Base-by-base conservation (phyloP, 1,284 basidiomycete genomes). In the Irpex sp. region DNA sequence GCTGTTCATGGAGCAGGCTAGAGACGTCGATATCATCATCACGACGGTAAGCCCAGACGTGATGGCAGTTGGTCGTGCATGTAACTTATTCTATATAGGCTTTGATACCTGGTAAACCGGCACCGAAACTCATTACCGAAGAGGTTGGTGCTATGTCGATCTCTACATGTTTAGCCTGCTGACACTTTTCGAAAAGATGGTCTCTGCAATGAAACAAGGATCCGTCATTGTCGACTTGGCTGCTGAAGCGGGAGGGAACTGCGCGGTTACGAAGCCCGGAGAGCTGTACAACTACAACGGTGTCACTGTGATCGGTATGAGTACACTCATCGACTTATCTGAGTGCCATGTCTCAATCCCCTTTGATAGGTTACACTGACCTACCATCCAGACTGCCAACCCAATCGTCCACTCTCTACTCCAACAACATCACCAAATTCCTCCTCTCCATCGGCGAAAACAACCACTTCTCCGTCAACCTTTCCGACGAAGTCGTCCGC, bases 381-480 rank as follows among this genome's bases (percentile, higher is more conserved):
- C 79, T 94, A 54, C 89, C 92, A 4, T 93, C 92, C 21, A 84
- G 93, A 39, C 78, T 94, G 47, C 92, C 93, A 9, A 93, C 93
- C 0, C 92, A 94, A 71, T 92, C 91, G 3, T 93, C 91, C 4
- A 92, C 91, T 1, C 79, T 94, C 6, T 94, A 94, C 75, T 94
- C 93, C 9, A 94, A 94, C 76, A 94, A 94, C 72, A 88, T 94
- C 69, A 90, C 90, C 51, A 94, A 94, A 72, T 94, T 94, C 77
- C 81, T 94, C 49, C 79, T 94, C 15, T 93, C 92, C 1, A 85
- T 94, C 60, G 72, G 77, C 1, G 82, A 82, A 54, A 82, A 88
- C 63, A 81, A 79, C 56, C 81, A 78, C 54, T 94, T 87, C 72
- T 75, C 76, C 9, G 77, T 94, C 63, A 84, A 94, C 72, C 79